Evolutionary conservation across 2,329 filamentous ascomycete genomes (phyloP), one percentile per base, ranked within the genome.

Genomic region (Lachnellula subtilissima): DNA sequence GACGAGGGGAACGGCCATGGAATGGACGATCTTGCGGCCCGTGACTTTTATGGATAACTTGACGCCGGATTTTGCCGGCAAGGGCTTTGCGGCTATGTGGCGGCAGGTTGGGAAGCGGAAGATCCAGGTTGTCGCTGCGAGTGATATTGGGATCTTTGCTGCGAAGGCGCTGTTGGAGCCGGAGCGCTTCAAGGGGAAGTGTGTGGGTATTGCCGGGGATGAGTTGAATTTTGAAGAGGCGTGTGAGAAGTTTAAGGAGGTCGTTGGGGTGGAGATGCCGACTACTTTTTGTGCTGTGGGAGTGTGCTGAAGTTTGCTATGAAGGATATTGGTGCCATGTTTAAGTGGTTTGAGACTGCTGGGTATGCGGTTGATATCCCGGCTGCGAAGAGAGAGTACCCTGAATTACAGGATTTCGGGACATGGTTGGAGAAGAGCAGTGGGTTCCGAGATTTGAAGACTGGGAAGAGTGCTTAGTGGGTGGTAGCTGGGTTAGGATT

Each of bases 1-100:
- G 23, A 54, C 54, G 1, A 28, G 47, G 5, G 55, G 71, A 0
- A 72, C 72, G 1, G 65, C 64, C 0, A 80, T 82, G 78, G 70
- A 70, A 11, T 85, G 78, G 75, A 82, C 79, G 0, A 78, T 85
- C 46, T 70, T 85, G 5, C 75, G 81, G 2, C 81, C 81, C 0
- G 75, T 77, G 0, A 78, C 77, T 0, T 85, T 85, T 69, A 77
- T 81, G 69, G 81, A 85, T 3, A 76, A 76, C 65, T 48, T 67
- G n/a, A 63, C 63, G 14, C 59, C 61, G 3, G 60, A 65, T 48
- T 64, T 67, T 45, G 37, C 52, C 2, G 65, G 65, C 15, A 65
- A 64, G 25, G 57, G 57, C 2, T 65, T 67, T 37, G 59, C 63
- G 6, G 56, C 61, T 23, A 65, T 67, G 58, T 66, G 62, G 64